Percentiles rank a stretch among this genome's conserved stretches.
Evolutionary conservation across 208 protist genomes (phyloP).

Genomic region (Leishmania mexicana): DNA sequence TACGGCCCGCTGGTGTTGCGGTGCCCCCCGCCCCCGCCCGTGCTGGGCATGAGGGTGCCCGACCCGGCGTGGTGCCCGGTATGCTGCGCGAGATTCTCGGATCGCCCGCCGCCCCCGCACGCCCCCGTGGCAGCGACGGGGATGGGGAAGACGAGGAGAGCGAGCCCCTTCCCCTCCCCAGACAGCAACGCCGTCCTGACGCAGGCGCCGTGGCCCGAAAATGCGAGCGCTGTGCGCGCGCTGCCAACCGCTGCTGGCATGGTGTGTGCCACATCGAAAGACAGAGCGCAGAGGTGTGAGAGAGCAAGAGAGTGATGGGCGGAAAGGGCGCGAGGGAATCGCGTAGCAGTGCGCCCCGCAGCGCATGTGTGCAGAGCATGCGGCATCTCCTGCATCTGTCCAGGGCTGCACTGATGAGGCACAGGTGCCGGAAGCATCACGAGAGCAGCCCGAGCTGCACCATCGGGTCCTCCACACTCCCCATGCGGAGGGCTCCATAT

Average conservation of each 20-base stretch:
- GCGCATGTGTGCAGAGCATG: neutral
- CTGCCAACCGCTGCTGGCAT: neutral
- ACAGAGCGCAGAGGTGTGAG: neutral
- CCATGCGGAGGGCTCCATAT: neutral
- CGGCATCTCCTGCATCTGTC: neutral
- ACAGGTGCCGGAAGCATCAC: neutral
- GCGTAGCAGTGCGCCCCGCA: too few species aligned
- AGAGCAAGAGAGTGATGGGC: neutral
- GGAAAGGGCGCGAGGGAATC: neutral
- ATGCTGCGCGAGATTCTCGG: too few species aligned
- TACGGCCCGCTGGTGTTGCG: neutral
- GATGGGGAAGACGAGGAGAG: too few species aligned
- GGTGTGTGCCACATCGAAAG: neutral
- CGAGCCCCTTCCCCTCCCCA: too few species aligned
- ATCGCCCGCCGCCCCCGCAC: too few species aligned
- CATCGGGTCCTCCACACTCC: too few species aligned
- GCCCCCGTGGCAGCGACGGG: too few species aligned
- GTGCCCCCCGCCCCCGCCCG: too few species aligned
- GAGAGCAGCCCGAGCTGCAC: neutral
- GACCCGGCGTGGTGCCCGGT: too few species aligned
- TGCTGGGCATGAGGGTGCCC: too few species aligned
- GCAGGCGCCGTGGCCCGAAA: neutral
- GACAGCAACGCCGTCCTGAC: too few species aligned
- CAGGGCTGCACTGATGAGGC: neutral
- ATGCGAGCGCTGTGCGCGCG: neutral